phyloP scores from a whole-genome alignment of 371 early-diverging fungal genomes.

The Entomophthora muscae region DNA sequence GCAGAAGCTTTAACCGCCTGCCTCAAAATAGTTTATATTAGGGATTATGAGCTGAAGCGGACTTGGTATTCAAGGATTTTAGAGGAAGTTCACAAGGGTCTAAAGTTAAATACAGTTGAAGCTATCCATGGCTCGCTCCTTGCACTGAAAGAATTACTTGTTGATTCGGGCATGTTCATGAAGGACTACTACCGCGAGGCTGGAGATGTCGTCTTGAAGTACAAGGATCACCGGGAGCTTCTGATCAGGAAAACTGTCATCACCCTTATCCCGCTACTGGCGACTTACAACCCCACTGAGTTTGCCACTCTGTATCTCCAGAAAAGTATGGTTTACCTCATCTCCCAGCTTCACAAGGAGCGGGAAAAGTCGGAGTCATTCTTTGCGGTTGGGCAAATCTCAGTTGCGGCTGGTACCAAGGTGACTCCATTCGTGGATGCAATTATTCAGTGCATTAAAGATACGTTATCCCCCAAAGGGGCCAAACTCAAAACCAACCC shows the following conservation, averaged over 20 bases:
- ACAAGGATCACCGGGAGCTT: constrained; percentile 65
- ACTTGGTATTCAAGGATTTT: constrained; percentile 65
- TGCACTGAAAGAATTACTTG: constrained; percentile 58
- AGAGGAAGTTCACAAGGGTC: constrained; percentile 67
- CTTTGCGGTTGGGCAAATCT: constrained; percentile 69
- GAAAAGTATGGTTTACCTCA: constrained; percentile 53
- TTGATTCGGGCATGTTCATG: constrained; percentile 81
- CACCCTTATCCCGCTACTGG: constrained; percentile 61
- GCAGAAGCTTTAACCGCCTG: constrained; percentile 74
- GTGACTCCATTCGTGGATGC: constrained; percentile 58
- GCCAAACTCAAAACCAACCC: constrained; percentile 3
- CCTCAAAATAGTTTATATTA: constrained; percentile 57
- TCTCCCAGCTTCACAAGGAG: constrained; percentile 57
- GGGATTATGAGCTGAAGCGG: constrained; percentile 48
- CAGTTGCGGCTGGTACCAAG: constrained; percentile 59
- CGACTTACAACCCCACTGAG: constrained; percentile 55
- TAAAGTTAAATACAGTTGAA: constrained; percentile 52
- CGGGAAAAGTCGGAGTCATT: constrained; percentile 63
- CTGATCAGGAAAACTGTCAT: constrained; percentile 75
- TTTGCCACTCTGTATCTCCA: constrained; percentile 61
- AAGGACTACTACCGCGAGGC: constrained; percentile 56
- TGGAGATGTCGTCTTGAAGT: constrained; percentile 52
- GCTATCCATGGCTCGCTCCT: constrained; percentile 80
- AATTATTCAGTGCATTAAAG: constrained; percentile 1
- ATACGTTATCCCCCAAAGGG: background rate